Evolutionary conservation across 2,329 filamentous ascomycete species (phyloP).

Genomic region (Sclerotiophoma versabilis): DNA sequence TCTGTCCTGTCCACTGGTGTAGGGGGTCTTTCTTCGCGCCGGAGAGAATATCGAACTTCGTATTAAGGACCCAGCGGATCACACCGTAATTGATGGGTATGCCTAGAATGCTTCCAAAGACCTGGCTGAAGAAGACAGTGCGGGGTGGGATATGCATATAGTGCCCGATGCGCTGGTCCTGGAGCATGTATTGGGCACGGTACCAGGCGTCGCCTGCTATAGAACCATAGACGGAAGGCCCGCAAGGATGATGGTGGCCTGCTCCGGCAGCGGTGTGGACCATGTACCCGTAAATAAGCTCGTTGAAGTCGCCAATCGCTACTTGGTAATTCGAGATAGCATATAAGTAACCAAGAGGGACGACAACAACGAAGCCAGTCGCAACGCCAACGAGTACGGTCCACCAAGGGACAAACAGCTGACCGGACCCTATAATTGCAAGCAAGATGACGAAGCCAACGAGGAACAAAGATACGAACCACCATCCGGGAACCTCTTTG

Average conservation of each 20-base stretch:
- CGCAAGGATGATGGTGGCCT: conserved; percentile 63
- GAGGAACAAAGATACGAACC: conserved; percentile 62
- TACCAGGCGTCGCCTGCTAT: conserved; percentile 68
- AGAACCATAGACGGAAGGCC: conserved; percentile 64
- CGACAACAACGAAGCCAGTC: conserved; percentile 62
- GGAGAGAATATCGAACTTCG: conserved; percentile 63
- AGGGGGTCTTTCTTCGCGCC: conserved; percentile 61
- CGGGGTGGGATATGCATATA: conserved; percentile 69
- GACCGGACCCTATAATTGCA: conserved; percentile 58
- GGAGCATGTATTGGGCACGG: conserved; percentile 57
- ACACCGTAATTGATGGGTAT: conserved; percentile 69
- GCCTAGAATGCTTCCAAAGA: conserved; percentile 65
- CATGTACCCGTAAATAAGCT: conserved; percentile 67
- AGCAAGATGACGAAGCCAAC: conserved; percentile 60
- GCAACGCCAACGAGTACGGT: conserved; percentile 65
- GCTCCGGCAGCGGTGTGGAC: conserved; percentile 55
- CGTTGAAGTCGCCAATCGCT: conserved; percentile 66
- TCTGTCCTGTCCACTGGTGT: conserved; percentile 68
- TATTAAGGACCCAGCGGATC: conserved; percentile 65
- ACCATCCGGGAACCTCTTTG: conserved; percentile 65
- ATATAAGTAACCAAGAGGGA: conserved; percentile 67
- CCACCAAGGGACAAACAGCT: conserved; percentile 66
- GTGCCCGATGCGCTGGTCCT: conserved; percentile 70
- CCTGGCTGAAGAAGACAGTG: conserved; percentile 66
- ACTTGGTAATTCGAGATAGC: conserved; percentile 64